phyloP scores from a whole-genome alignment of 345 rosid species.

The Eucalyptus tenuipes region DNA sequence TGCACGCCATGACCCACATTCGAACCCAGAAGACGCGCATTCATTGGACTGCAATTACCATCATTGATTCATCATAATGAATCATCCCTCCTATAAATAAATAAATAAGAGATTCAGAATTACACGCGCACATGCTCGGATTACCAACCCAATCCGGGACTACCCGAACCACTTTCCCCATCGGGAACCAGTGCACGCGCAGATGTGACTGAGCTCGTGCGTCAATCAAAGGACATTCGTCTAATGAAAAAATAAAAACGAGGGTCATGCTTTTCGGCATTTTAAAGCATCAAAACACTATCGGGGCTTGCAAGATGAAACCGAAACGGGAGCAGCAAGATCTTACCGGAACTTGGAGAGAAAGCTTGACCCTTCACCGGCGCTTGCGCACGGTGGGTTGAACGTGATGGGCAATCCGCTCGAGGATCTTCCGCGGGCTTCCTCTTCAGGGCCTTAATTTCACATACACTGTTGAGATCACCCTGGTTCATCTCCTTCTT shows the following conservation, averaged over 20 bases:
- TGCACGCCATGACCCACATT: slow-evolving; percentile 57
- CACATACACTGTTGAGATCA: slow-evolving; percentile 65
- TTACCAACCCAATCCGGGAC: background rate
- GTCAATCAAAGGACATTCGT: background rate
- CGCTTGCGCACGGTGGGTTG: slow-evolving; percentile 46
- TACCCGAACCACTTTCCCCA: background rate
- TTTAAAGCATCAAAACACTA: background rate
- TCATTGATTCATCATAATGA: background rate
- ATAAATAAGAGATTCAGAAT: background rate
- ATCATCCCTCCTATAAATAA: background rate
- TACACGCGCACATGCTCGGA: background rate
- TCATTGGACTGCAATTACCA: slow-evolving; percentile 33
- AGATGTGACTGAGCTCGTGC: background rate
- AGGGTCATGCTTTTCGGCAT: background rate
- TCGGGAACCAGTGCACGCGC: background rate
- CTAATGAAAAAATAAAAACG: background rate
- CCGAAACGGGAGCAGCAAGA: background rate
- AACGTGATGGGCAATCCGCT: slow-evolving; percentile 53
- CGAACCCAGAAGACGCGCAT: slow-evolving; percentile 55
- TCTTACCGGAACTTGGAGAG: slow-evolving; percentile 28
- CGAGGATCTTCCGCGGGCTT: slow-evolving; percentile 47
- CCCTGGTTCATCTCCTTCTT: slow-evolving; percentile 1
- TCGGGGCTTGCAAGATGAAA: background rate
- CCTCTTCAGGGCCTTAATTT: slow-evolving; percentile 34
- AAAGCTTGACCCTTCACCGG: slow-evolving; percentile 32